Evolutionary conservation across 129 eudicot species (phyloP), one percentile per base, ranked within the genome.

Genomic region (Logfia minima): DNA sequence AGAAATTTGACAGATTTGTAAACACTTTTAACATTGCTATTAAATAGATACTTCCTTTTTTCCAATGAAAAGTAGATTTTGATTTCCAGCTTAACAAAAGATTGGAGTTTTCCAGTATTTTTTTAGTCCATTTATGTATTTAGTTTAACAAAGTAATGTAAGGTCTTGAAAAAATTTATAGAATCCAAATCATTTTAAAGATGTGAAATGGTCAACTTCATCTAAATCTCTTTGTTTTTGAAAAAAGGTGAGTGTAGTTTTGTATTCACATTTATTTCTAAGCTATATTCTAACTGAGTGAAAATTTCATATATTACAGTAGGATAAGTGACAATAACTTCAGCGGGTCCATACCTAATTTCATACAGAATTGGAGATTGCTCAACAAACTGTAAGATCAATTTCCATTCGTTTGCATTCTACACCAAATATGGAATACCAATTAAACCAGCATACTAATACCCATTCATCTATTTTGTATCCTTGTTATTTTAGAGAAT

Each of bases 241-340:
- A 7, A 17, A 68, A 68, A 68, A 29, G 16, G 72, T 14, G 48
- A 23, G 56, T 41, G 29, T 39, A 7, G 31, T 39, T 68, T 68
- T 24, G 8, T 68, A 14, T 35, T 3, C 1, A 19, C 6, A 52
- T 0, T 1, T 52, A 68, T 68, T 18, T 41, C 28, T 29, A 59
- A 69, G 76, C 52, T 76, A 63, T 65, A 66, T n/a, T 51, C 23
- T 13, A 52, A 34, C 80, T 51, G 60, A 58, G 16, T 41, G 13
- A 10, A 8, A 41, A 8, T 53, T 65, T 76, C 68, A 66, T 32
- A 35, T 24, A 66, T 35, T 85, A 86, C 92, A 92, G 98, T 76
- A 78, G 98, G 83, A 80, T 92, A 66, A 92, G 85, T 80, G 95
- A 85, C 79, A 90, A 93, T 85, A 85, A 84, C 70, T 86, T 90